These are phyloP conservation scores for Phaseolus lunatus DNA, from an alignment of 306 rosid species.

Conservation along the genomic window DNA sequence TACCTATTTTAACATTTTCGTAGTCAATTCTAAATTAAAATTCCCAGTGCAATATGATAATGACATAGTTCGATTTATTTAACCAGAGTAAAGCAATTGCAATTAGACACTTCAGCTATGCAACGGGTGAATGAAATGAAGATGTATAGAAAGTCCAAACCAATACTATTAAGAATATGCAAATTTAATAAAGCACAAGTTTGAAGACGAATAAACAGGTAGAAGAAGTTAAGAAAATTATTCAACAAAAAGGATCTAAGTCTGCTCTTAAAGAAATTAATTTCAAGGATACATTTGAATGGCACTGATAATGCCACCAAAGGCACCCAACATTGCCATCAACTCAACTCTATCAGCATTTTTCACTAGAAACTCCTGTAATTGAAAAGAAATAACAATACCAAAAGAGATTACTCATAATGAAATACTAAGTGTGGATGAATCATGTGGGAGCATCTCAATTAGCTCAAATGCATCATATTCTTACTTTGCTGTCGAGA, in stretches of 20 bases:
- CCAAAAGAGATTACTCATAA: constrained; percentile 5
- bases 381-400: constrained; percentile 25
- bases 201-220: neutral
- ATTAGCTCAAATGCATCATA: neutral
- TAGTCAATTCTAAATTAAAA: constrained; percentile 13
- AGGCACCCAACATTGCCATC: constrained; percentile 79
- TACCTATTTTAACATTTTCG: constrained; percentile 17
- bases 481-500: neutral
- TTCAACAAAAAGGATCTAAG: constrained; percentile 18
- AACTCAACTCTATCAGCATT: constrained; percentile 84
- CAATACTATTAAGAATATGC: constrained; percentile 2
- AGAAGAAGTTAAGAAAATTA: neutral
- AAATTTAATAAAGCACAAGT: constrained; percentile 15
- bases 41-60: neutral
- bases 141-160: constrained; percentile 5
- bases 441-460: constrained; percentile 18
- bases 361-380: constrained; percentile 89
- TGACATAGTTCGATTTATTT: constrained; percentile 4
- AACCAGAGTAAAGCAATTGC: constrained; percentile 13
- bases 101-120: neutral
- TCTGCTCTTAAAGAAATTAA: neutral
- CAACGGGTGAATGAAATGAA: neutral
- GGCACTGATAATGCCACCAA: constrained; percentile 80
- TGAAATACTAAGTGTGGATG: neutral
- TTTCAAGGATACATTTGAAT: constrained; percentile 84